Base-by-base conservation (phyloP, 2,329 filamentous ascomycete genomes). In the Xylariaceae sp. region DNA sequence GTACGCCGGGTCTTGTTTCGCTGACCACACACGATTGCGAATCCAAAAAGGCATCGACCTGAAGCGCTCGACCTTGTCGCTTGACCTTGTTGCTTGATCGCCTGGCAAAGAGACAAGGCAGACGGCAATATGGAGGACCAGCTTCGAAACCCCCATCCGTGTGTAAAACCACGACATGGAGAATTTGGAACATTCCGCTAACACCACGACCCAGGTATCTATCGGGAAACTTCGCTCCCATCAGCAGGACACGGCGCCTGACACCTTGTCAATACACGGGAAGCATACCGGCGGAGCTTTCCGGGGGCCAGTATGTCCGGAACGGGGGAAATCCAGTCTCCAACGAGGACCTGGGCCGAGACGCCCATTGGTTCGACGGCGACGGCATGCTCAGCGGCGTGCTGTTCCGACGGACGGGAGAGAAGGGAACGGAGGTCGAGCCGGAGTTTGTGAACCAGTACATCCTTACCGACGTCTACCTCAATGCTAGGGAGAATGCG, bases 371-470 rank as follows among this genome's bases (percentile, higher is more conserved):
- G 79, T 85, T 85, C 40, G 81, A 85, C 45, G 80, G 81, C 19
- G 80, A 85, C 51, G 81, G 80, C 4, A 85, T 85, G 80, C 69
- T 85, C 9, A 73, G 73, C 19, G 80, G 80, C 2, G 78, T 85
- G 0, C 64, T 65, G 13, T 85, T 82, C 50, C 61, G 61, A 18
- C 63, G 62, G 6, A 33, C 18, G 3, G 56, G 57, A 3, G 55
- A 58, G 5, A 51, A 63, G 3, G 55, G 55, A 3, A 42, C 49
- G 0, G 43, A 55, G 3, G 65, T 80, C 2, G 52, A 63, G 37
- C 78, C 80, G 0, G 65, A 79, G 34, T 85, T 83, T 35, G 77
- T 80, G 35, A 84, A 83, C 39, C 76, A 80, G 44, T 83, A 75
- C 47, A 64, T 85, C 31, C 55, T 82, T 17, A 85, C 80, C 0